These are phyloP conservation scores for Ascobolus immersus DNA, from an alignment of 495 filamentous ascomycete genomes.

Conservation along the genomic window DNA sequence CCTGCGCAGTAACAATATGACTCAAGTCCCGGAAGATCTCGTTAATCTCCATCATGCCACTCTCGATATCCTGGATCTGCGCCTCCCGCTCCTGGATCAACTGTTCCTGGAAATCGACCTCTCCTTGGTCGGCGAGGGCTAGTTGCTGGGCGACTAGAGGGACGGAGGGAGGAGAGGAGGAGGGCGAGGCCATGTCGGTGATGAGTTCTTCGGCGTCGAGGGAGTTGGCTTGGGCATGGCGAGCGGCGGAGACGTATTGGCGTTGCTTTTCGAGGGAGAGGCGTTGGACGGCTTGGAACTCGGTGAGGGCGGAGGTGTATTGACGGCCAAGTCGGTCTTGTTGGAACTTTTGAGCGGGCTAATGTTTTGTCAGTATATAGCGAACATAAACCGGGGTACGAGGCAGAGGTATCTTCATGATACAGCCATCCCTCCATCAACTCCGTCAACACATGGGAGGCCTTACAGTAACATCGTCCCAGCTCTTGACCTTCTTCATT, in stretches of 20 bases:
- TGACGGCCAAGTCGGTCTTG: constrained; percentile 84
- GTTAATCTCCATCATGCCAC: constrained; percentile 80
- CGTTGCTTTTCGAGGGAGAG: constrained; percentile 78
- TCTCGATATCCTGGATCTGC: constrained; percentile 92
- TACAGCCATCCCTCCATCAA: not conserved
- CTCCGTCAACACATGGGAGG: not conserved
- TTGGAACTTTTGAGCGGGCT: constrained; percentile 82
- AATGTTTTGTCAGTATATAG: no score
- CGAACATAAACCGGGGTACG: not conserved
- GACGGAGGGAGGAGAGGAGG: no score
- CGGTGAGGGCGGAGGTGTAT: constrained; percentile 59
- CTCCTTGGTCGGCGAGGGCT: constrained; percentile 67
- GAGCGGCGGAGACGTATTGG: constrained; percentile 54
- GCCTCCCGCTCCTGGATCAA: constrained; percentile 86
- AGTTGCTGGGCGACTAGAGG: constrained; percentile 59
- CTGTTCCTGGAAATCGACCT: constrained; percentile 92
- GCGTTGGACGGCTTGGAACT: constrained; percentile 78
- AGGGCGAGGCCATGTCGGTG: not conserved
- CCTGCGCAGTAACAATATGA: constrained; percentile 85
- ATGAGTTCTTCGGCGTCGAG: constrained; percentile 9
- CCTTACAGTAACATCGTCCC: constrained; percentile 79
- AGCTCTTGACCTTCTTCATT: constrained; percentile 68
- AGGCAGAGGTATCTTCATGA: not conserved
- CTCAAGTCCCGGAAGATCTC: constrained; percentile 92
- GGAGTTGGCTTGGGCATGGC: constrained; percentile 15